phyloP scores from a whole-genome alignment of 345 rosid genomes.

The Ricinus communis region DNA sequence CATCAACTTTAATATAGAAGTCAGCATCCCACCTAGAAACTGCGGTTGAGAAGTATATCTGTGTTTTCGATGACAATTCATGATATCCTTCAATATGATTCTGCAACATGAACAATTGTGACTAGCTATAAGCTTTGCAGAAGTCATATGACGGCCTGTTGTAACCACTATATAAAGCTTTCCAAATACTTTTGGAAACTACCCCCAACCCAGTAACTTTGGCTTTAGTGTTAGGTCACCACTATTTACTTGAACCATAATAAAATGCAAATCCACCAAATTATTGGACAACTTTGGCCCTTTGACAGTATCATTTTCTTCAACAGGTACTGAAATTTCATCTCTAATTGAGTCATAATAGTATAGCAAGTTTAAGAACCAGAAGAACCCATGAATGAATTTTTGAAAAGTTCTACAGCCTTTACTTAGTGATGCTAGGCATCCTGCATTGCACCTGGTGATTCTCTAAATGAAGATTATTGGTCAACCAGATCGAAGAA shows the following conservation, averaged over 20 bases:
- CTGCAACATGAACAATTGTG: slow-evolving; percentile 38
- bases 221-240: neutral
- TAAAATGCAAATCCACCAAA: neutral
- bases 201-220: neutral
- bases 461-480: neutral
- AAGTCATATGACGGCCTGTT: neutral
- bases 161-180: neutral
- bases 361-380: neutral
- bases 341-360: no score
- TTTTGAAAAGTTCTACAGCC: neutral
- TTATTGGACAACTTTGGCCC: neutral
- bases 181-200: neutral
- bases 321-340: neutral
- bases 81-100: slow-evolving; percentile 79
- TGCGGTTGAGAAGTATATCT: slow-evolving; percentile 60
- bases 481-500: neutral
- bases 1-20: slow-evolving; percentile 76
- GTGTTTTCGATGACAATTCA: slow-evolving; percentile 69
- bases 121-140: slow-evolving; percentile 9
- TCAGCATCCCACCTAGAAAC: slow-evolving; percentile 83
- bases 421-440: slow-evolving; percentile 1
- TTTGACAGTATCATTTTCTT: neutral
- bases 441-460: neutral
- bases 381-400: neutral
- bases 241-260: neutral